Percentiles rank a stretch among this genome's conserved stretches.
phyloP scores from a whole-genome alignment of 805 yeast species.

The Starmerella khaoyaiensis region DNA sequence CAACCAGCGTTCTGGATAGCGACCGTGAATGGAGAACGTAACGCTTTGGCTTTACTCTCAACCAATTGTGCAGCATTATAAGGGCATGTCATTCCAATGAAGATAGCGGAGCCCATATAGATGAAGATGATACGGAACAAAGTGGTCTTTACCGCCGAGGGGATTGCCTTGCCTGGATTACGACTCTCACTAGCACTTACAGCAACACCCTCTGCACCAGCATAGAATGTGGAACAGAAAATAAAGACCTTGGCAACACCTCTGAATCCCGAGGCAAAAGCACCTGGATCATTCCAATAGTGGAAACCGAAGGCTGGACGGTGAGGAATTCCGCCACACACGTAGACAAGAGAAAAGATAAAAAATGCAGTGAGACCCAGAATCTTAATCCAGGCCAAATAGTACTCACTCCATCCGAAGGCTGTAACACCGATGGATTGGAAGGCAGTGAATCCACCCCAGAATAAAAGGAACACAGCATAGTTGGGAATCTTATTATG shows the following conservation, averaged over 20 bases:
- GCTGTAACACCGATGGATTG: conserved; percentile 42
- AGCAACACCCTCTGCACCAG: conserved; percentile 49
- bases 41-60: conserved; percentile 33
- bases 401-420: conserved; percentile 52
- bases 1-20: conserved; percentile 42
- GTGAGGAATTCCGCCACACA: conserved; percentile 41
- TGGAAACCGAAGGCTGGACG: conserved; percentile 45
- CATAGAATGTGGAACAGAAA: conserved; percentile 46
- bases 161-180: conserved; percentile 49
- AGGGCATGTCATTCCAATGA: conserved; percentile 51
- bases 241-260: conserved; percentile 37
- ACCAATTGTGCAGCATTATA: conserved; percentile 37
- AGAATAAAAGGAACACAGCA: conserved; percentile 39
- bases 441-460: conserved; percentile 36
- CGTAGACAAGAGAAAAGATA: conserved; percentile 43
- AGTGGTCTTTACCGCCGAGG: conserved; percentile 47
- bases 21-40: conserved; percentile 40
- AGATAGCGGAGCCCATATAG: conserved; percentile 45
- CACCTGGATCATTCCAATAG: conserved; percentile 47
- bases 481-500: conserved; percentile 36
- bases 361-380: conserved; percentile 46
- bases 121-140: conserved; percentile 42
- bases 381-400: conserved; percentile 44
- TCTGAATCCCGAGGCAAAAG: conserved; percentile 34
- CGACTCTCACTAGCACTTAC: conserved; percentile 53